These are phyloP conservation scores for Fibroporia radiculosa DNA, from an alignment of 768 basidiomycete genomes.

Conservation along the genomic window DNA sequence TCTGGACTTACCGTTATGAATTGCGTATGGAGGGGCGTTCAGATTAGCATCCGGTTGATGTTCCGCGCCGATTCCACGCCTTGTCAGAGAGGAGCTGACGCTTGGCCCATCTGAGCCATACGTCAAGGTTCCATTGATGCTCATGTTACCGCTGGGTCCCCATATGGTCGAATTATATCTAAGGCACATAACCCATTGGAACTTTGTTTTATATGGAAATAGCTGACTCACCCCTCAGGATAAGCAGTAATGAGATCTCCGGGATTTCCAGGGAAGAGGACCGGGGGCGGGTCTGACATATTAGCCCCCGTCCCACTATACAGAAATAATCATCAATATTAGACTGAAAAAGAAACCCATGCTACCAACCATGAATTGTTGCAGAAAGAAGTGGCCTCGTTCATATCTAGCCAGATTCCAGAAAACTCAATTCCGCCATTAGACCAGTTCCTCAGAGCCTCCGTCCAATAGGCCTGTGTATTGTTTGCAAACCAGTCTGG, in stretches of 20 bases:
- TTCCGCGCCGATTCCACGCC: constrained; percentile 44
- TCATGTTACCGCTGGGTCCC: constrained; percentile 70
- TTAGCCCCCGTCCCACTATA: constrained; percentile 50
- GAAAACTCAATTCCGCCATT: constrained; percentile 43
- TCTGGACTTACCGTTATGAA: constrained; percentile 65
- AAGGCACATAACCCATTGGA: neutral
- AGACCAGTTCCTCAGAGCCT: constrained; percentile 50
- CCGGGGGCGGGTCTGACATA: constrained; percentile 42
- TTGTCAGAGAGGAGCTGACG: constrained; percentile 19
- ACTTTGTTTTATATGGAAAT: neutral
- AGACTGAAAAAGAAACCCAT: neutral
- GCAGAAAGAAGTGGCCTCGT: constrained; percentile 61
- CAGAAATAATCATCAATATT: neutral
- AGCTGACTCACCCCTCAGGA: constrained; percentile 55
- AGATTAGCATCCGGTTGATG: constrained; percentile 40
- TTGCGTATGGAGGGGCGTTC: constrained; percentile 56
- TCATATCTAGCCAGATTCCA: constrained; percentile 69
- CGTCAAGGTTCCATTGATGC: constrained; percentile 57
- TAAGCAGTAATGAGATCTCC: constrained; percentile 48
- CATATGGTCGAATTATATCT: constrained; percentile 58
- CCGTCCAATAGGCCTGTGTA: constrained; percentile 52
- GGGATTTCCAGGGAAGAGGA: constrained; percentile 50
- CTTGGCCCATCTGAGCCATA: constrained; percentile 27
- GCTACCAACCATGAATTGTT: constrained; percentile 44
- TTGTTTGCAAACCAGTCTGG: constrained; percentile 56